Base-by-base conservation (phyloP, 768 basidiomycete species). In the Lactarius hengduanensis region DNA sequence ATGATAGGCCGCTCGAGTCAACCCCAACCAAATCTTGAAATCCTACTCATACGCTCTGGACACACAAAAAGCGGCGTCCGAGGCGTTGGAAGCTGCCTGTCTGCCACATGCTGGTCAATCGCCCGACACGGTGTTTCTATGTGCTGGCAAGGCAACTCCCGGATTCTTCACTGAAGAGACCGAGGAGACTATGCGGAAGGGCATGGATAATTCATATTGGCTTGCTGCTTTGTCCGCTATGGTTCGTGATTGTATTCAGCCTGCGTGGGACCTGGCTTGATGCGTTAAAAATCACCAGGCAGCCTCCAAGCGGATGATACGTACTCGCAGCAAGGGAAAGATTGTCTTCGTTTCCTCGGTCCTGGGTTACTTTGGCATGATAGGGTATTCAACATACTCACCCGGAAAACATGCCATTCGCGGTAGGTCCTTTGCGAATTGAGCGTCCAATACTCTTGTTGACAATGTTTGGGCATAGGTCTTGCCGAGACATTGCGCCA, bases 381-480 rank as follows among this genome's bases (percentile, higher is more conserved):
- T 90, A 3, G 94, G 95, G 0, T 96, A 87, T 71, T 80, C 88
- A 1, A 84, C 86, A 1, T 96, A 96, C 75, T 80, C 90, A 0
- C 92, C 94, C 0, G 89, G 86, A 11, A 96, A 96, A 74, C 89
- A 91, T 71, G 95, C 95, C 9, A 74, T 96, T 7, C 79, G 92
- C 77, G 94, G 94, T 93, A 69, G 53, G 77, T 68, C 20, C 26
- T 34, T 34, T 13, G 5, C 13, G 16, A n/a, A 41, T 38, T 11
- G 4, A n/a, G 7, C 34, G 28, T 22, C 36, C 53, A 28, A 20
- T 64, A 26, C 7, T 55, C 61, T 38, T 41, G 45, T 13, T 61
- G 40, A 15, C 43, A 28, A 32, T 45, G 2, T 13, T 41, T 18
- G 11, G 20, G 20, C 20, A 9, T 72, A 94, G 93, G 90, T 16